Evolutionary conservation across 768 basidiomycete genomes (phyloP).

Genomic region (Lepiota venenata): DNA sequence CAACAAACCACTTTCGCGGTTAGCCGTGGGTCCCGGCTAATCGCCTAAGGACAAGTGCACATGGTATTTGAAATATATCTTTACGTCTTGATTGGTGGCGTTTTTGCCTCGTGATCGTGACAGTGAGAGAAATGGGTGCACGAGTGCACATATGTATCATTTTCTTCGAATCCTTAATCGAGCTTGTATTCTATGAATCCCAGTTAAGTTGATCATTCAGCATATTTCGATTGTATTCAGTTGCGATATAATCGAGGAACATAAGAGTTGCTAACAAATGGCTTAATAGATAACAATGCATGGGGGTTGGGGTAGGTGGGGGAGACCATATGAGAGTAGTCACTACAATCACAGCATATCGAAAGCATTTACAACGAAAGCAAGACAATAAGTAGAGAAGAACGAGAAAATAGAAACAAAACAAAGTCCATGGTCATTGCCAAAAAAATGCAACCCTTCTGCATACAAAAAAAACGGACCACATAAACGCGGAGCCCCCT

Average conservation of each 20-base stretch:
- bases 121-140: too few species aligned
- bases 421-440: conserved; percentile 3
- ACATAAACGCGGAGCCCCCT: conserved; percentile 1
- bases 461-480: not conserved
- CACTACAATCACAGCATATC: conserved; percentile 12
- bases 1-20: too few species aligned
- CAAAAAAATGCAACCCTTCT: conserved; percentile 2
- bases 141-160: too few species aligned
- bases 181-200: too few species aligned
- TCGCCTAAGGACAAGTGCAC: too few species aligned
- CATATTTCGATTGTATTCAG: not conserved
- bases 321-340: conserved; percentile 3
- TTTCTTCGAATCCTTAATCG: too few species aligned
- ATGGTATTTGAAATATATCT: too few species aligned
- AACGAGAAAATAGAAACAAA: not conserved
- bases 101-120: too few species aligned
- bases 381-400: not conserved
- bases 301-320: not conserved
- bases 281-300: conserved; percentile 8
- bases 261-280: not conserved
- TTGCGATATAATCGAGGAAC: not conserved
- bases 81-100: too few species aligned
- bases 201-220: too few species aligned
- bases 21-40: too few species aligned
- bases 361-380: conserved; percentile 10